Conservation (phyloP, 225 moss, liverwort and hornwort genomes). For the Takakia lepidozioides region DNA sequence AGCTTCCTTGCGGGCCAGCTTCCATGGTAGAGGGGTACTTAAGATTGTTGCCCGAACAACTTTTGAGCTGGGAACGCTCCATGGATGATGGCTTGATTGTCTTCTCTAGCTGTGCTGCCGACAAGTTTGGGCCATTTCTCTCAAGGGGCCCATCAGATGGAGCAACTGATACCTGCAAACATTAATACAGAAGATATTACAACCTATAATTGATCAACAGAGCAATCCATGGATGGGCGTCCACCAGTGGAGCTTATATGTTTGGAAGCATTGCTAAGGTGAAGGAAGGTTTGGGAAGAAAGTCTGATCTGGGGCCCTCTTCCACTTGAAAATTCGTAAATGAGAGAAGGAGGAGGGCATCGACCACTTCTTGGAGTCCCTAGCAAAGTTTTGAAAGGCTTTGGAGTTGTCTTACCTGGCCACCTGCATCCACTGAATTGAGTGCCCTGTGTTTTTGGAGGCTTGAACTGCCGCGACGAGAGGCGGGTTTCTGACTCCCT, state of each 20-base stretch:
- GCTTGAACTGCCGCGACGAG: not conserved
- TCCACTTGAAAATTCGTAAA: not conserved
- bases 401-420: conserved; percentile 1
- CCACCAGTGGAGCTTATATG: too few relatives aligned
- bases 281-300: not conserved
- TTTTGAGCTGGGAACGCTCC: not conserved
- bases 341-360: not conserved
- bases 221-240: too few relatives aligned
- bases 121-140: not conserved
- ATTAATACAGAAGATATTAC: too few relatives aligned
- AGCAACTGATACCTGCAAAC: too few relatives aligned
- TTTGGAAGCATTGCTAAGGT: not conserved
- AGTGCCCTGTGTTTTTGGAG: not conserved
- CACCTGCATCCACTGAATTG: not conserved
- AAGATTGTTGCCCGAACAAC: not conserved
- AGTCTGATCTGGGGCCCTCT: not conserved
- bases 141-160: not conserved
- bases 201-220: too few relatives aligned
- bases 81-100: not conserved
- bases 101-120: not conserved
- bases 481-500: not conserved
- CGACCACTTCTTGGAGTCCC: too few relatives aligned
- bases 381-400: not conserved
- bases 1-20: not conserved
- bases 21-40: not conserved